Conservation (phyloP, 129 eudicot genomes). For the Kitagawia praeruptora region DNA sequence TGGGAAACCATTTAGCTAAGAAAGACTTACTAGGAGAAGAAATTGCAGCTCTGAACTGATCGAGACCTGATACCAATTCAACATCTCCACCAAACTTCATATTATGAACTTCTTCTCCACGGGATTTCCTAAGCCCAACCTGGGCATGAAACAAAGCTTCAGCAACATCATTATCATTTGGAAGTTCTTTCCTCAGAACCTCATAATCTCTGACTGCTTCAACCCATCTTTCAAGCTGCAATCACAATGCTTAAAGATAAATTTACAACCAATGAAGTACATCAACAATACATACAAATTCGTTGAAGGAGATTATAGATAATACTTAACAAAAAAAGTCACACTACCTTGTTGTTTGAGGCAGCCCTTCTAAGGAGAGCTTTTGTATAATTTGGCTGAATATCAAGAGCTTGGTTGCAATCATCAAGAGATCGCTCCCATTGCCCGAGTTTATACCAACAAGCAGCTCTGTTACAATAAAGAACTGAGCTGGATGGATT, state of each 20-base stretch:
- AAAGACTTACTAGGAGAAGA: slow-evolving; percentile 60
- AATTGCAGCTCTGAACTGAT: slow-evolving; percentile 76
- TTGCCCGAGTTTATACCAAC: slow-evolving; percentile 79
- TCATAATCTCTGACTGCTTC: slow-evolving; percentile 94
- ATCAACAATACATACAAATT: background rate
- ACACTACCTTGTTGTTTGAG: slow-evolving; percentile 63
- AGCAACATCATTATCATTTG: slow-evolving; percentile 61
- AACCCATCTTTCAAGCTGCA: slow-evolving; percentile 82
- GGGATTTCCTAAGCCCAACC: slow-evolving; percentile 77
- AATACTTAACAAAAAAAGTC: background rate
- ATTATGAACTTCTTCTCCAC: slow-evolving; percentile 69
- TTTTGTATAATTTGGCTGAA: slow-evolving; percentile 69
- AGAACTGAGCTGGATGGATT: slow-evolving; percentile 81
- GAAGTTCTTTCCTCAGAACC: slow-evolving; percentile 55
- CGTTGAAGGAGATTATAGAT: background rate
- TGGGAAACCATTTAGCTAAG: background rate
- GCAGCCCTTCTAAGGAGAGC: slow-evolving; percentile 92
- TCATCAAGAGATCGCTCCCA: slow-evolving; percentile 79
- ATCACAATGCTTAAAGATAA: background rate
- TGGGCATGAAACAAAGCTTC: slow-evolving; percentile 88
- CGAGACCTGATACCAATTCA: slow-evolving; percentile 55
- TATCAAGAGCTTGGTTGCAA: slow-evolving; percentile 76
- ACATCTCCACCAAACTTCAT: slow-evolving; percentile 96
- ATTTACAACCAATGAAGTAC: background rate
- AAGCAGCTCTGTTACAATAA: slow-evolving; percentile 87